Conservation (phyloP, 106 monocot species). For the Agapanthus africanus region DNA sequence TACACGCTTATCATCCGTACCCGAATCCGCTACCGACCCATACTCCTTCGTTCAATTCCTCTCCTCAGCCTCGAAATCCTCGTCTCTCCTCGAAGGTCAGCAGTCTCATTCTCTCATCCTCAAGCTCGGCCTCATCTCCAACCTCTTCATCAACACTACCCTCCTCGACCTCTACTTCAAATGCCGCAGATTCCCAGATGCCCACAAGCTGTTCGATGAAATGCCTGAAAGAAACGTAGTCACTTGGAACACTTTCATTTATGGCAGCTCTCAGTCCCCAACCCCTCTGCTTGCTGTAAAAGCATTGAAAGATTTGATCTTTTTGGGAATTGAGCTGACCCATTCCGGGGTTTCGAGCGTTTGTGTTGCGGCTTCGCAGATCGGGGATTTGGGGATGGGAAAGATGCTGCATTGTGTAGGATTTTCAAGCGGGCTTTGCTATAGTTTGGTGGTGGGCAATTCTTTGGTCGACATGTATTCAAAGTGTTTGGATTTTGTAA, state of each 20-base stretch:
- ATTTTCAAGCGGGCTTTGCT: constrained; percentile 25
- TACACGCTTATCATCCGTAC: too few species aligned
- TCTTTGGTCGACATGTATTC: too few species aligned
- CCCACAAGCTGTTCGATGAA: constrained; percentile 42
- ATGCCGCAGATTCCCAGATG: not conserved
- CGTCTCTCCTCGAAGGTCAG: too few species aligned
- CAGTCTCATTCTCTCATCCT: too few species aligned
- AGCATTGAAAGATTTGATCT: constrained; percentile 17
- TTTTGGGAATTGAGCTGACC: constrained; percentile 12
- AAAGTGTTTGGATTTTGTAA: too few species aligned
- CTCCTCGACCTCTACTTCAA: constrained; percentile 32
- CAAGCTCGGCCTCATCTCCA: too few species aligned
- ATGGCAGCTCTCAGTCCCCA: constrained; percentile 19
- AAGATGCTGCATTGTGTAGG: constrained; percentile 40
- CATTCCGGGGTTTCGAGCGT: constrained; percentile 27
- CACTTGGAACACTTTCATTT: constrained; percentile 38
- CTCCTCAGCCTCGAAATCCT: too few species aligned
- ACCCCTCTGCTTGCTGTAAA: constrained; percentile 1
- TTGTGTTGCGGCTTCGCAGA: constrained; percentile 22
- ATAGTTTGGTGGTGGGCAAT: constrained; percentile 28
- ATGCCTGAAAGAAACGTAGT: constrained; percentile 29
- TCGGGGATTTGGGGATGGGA: too few species aligned
- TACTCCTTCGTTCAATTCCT: too few species aligned
- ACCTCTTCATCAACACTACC: constrained; percentile 23
- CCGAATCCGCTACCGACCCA: too few species aligned